Percentiles rank a stretch among this genome's conserved stretches.
These are phyloP conservation scores for Sporisorium exsertum DNA, from an alignment of 1,284 basidiomycete genomes.

Conservation along the genomic window DNA sequence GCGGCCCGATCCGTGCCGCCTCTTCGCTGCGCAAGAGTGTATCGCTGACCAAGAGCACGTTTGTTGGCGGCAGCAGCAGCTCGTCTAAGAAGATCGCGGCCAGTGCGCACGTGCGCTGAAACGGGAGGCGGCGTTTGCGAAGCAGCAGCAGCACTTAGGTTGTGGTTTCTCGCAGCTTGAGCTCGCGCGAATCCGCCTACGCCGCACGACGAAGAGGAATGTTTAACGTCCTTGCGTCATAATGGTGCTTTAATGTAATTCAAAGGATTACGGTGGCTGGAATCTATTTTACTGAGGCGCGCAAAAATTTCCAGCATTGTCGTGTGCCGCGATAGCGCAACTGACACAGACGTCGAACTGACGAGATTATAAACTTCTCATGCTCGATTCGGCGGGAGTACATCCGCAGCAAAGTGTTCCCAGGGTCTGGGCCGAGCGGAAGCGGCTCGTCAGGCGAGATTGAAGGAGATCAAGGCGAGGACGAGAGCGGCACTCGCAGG, in stretches of 20 bases:
- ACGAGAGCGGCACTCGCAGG: constrained; percentile 36
- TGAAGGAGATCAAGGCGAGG: constrained; percentile 44
- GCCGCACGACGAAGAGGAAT: background rate
- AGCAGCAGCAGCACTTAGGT: constrained; percentile 32
- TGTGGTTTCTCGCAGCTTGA: constrained; percentile 5
- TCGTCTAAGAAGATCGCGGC: constrained; percentile 25
- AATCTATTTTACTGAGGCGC: constrained; percentile 30
- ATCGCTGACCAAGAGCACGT: constrained; percentile 33
- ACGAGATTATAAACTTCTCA: too few species aligned
- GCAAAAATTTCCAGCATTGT: constrained; percentile 19
- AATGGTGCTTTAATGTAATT: too few species aligned
- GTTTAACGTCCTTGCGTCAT: constrained; percentile 8
- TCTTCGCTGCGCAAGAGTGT: constrained; percentile 41
- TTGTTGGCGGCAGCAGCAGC: constrained; percentile 16
- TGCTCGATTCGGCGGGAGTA: constrained; percentile 31
- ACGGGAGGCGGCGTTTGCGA: constrained; percentile 27
- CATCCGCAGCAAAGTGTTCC: constrained; percentile 36
- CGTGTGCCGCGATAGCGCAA: background rate
- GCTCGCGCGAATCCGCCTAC: background rate
- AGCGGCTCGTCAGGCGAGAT: constrained; percentile 35
- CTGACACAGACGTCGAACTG: constrained; percentile 12
- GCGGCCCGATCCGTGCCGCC: constrained; percentile 12
- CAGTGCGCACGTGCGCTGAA: constrained; percentile 12
- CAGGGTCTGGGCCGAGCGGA: constrained; percentile 37
- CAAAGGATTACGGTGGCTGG: too few species aligned